Conservation (phyloP, 2,329 filamentous ascomycete species). For the Thielaviopsis populi region DNA sequence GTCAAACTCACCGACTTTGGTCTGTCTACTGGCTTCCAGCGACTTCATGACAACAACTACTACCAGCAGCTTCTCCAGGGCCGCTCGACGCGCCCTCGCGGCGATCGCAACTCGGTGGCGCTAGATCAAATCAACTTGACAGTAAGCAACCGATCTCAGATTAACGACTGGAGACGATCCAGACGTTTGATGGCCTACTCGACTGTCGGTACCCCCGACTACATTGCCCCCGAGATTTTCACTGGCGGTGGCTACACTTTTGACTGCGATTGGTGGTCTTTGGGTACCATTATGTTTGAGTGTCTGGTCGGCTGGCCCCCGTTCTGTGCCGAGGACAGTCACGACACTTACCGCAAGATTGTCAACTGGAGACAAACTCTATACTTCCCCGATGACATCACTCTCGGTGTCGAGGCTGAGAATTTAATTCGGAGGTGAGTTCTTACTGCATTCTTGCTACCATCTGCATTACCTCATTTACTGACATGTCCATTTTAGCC, state of each 20-base stretch:
- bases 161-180: slow-evolving; percentile 70
- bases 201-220: slow-evolving; percentile 91
- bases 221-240: slow-evolving; percentile 70
- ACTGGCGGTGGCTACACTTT: slow-evolving; percentile 55
- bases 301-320: slow-evolving; percentile 72
- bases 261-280: slow-evolving; percentile 70
- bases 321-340: slow-evolving; percentile 87
- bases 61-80: slow-evolving; percentile 57
- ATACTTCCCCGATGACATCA: slow-evolving; percentile 93
- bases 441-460: background rate
- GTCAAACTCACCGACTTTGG: slow-evolving; percentile 74
- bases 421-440: slow-evolving; percentile 78
- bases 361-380: slow-evolving; percentile 94
- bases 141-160: slow-evolving; percentile 91
- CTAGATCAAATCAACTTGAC: slow-evolving; percentile 97
- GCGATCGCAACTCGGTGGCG: slow-evolving; percentile 82
- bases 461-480: background rate
- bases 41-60: slow-evolving; percentile 63
- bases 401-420: slow-evolving; percentile 75
- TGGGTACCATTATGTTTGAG: slow-evolving; percentile 76
- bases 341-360: slow-evolving; percentile 97
- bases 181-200: slow-evolving; percentile 77
- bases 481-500: slow-evolving; percentile 34
- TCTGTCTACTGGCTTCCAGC: slow-evolving; percentile 64
- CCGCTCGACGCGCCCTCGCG: slow-evolving; percentile 31